phyloP scores from a whole-genome alignment of 2,329 filamentous ascomycete species.

The Neurospora crassa region DNA sequence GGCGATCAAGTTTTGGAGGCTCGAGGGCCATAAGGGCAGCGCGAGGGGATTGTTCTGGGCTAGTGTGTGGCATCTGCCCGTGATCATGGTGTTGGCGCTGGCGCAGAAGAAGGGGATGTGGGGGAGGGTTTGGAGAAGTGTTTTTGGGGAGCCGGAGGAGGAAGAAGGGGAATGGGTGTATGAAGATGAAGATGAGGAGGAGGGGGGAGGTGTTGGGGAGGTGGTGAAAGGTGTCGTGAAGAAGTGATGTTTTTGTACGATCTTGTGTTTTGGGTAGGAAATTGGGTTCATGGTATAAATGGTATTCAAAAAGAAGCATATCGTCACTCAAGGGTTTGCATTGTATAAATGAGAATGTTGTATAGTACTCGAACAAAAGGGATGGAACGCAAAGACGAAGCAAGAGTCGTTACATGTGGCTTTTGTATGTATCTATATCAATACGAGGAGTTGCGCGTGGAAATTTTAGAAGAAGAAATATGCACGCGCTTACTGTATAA shows the following conservation, averaged over 20 bases:
- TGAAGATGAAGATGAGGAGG: constrained; percentile 44
- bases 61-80: constrained; percentile 91
- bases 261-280: not conserved
- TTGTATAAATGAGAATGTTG: not conserved
- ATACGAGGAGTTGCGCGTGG: not conserved
- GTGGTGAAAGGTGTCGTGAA: not conserved
- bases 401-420: not conserved
- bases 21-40: constrained; percentile 67
- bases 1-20: constrained; percentile 71
- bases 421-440: not conserved
- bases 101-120: constrained; percentile 90
- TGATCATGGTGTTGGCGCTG: constrained; percentile 80
- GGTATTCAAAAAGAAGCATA: not conserved
- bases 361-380: not conserved
- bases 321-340: not conserved
- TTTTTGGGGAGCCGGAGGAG: constrained; percentile 49
- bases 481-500: not conserved
- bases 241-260: not conserved
- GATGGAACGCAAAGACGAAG: not conserved
- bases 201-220: not conserved
- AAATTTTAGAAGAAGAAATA: not conserved
- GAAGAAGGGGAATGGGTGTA: constrained; percentile 34
- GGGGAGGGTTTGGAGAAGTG: constrained; percentile 66
- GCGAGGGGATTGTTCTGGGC: constrained; percentile 91
- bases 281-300: not conserved